These are phyloP conservation scores for Phytophthora litchii DNA, from an alignment of 352 stramenopile species.

Conservation along the genomic window DNA sequence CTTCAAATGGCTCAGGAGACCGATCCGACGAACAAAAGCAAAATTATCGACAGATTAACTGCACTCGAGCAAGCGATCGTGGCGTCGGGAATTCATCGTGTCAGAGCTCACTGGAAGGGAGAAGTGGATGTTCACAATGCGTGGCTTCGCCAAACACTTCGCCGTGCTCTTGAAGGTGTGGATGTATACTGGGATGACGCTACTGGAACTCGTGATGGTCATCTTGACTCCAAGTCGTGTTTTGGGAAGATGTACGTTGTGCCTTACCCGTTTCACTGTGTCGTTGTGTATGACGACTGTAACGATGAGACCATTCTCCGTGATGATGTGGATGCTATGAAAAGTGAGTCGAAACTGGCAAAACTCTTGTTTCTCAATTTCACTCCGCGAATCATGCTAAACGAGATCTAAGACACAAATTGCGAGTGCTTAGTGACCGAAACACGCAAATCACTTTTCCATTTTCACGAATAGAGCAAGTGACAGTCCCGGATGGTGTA, in stretches of 20 bases:
- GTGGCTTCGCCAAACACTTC: conserved; percentile 28
- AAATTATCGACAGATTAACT: conserved; percentile 33
- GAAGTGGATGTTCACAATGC: too few relatives aligned
- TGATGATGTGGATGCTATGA: conserved; percentile 17
- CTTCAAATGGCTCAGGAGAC: conserved; percentile 18
- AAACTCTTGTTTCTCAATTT: conserved; percentile 49
- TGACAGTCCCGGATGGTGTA: conserved; percentile 5
- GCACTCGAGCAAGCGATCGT: conserved; percentile 38
- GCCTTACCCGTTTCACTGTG: conserved; percentile 58
- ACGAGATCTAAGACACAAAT: conserved; percentile 38
- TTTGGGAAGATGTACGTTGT: conserved; percentile 61
- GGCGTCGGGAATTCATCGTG: conserved; percentile 38
- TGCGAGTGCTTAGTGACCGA: conserved; percentile 34
- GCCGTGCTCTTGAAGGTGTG: conserved; percentile 44
- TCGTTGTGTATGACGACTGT: conserved; percentile 57
- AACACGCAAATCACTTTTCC: conserved; percentile 33
- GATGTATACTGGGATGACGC: conserved; percentile 52
- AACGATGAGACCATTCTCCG: conserved; percentile 50
- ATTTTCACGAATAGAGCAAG: conserved; percentile 40
- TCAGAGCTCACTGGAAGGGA: conserved; percentile 44
- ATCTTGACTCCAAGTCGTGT: conserved; percentile 41
- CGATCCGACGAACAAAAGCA: too few relatives aligned
- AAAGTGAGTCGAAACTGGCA: conserved; percentile 12
- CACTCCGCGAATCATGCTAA: conserved; percentile 30
- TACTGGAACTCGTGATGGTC: conserved; percentile 37